Conservation (phyloP, 305 asterid genomes). For the Galium porrigens region DNA sequence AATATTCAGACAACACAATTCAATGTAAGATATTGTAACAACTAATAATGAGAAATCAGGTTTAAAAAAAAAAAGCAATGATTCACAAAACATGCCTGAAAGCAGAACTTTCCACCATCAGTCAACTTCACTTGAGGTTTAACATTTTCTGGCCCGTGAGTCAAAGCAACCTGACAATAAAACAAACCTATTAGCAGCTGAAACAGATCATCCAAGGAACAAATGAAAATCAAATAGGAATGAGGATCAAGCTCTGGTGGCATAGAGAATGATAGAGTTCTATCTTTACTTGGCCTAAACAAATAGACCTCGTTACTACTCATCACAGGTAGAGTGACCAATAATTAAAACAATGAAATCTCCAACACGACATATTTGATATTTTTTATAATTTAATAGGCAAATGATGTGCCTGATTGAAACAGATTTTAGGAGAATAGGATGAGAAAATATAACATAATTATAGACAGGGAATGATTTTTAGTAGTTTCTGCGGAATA, state of each 20-base stretch:
- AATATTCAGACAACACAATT: neutral
- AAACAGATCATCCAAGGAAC: neutral
- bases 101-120: conserved; percentile 72
- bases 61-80: neutral
- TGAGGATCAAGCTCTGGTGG: neutral
- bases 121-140: conserved; percentile 75
- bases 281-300: neutral
- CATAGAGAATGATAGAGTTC: neutral
- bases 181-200: conserved; percentile 2
- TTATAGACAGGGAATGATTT: neutral
- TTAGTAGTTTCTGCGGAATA: neutral
- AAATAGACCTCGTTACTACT: neutral
- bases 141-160: conserved; percentile 84
- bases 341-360: neutral
- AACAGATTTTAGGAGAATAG: neutral
- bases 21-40: neutral
- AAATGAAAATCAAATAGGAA: neutral
- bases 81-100: conserved; percentile 43
- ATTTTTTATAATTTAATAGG: neutral
- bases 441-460: neutral
- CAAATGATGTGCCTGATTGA: neutral
- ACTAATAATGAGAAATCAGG: neutral
- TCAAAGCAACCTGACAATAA: conserved; percentile 65
- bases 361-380: neutral
- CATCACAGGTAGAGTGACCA: neutral